phyloP scores from a whole-genome alignment of 768 basidiomycete species.

The Leccinum arenicola region DNA sequence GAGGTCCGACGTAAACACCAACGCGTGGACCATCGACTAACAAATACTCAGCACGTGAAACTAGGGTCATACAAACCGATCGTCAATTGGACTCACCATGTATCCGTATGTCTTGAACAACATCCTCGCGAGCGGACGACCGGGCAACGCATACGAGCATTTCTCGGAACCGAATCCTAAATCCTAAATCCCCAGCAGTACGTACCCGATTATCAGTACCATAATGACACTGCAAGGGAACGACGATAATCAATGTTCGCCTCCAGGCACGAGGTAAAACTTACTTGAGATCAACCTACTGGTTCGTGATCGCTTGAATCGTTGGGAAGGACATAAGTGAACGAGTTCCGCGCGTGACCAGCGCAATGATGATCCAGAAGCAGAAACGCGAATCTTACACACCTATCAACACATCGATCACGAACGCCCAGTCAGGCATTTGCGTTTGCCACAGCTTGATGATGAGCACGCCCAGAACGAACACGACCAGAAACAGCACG shows the following conservation, averaged over 20 bases:
- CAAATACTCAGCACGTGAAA: constrained; percentile 1
- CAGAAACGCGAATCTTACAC: too few species aligned
- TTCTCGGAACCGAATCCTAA: too few species aligned
- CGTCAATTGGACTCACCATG: constrained; percentile 36
- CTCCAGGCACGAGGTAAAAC: neutral
- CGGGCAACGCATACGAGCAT: constrained; percentile 54
- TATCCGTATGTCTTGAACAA: constrained; percentile 85
- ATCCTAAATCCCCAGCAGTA: constrained; percentile 24
- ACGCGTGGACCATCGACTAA: constrained; percentile 41
- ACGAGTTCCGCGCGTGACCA: constrained; percentile 14
- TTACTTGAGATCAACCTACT: constrained; percentile 67
- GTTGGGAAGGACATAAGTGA: constrained; percentile 48
- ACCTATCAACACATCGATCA: constrained; percentile 60
- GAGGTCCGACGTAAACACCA: constrained; percentile 71
- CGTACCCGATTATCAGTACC: constrained; percentile 68
- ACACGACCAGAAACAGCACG: constrained; percentile 69
- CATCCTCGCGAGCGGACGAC: constrained; percentile 79
- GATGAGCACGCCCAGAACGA: constrained; percentile 62
- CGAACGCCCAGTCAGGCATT: constrained; percentile 68
- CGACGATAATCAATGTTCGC: neutral
- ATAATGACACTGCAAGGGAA: constrained; percentile 55
- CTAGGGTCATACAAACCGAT: neutral
- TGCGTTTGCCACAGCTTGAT: constrained; percentile 72
- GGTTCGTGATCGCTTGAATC: constrained; percentile 75
- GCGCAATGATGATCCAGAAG: neutral